Evolutionary conservation across 106 monocot species (phyloP).

Genomic region (Gastrodia elata): DNA sequence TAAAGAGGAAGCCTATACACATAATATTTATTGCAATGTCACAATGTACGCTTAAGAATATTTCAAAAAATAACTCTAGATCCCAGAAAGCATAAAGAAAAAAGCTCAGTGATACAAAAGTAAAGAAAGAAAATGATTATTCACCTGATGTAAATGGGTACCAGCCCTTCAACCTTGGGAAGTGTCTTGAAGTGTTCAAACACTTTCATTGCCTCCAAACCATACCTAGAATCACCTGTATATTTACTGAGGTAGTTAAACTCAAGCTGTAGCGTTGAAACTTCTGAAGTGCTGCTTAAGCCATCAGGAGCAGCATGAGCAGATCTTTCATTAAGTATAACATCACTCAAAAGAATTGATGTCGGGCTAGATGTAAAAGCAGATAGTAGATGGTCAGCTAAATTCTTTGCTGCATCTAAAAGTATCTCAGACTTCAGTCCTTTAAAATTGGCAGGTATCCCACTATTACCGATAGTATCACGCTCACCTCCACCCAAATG

Average conservation of each 20-base stretch:
- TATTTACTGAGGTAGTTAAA: conserved; percentile 83
- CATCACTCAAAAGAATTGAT: conserved; percentile 85
- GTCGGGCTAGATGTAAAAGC: conserved; percentile 90
- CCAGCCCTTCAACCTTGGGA: conserved; percentile 79
- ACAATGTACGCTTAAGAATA: neutral
- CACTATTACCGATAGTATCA: conserved; percentile 4
- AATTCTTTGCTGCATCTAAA: conserved; percentile 46
- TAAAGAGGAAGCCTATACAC: neutral
- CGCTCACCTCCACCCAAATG: conserved; percentile 49
- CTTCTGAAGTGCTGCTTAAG: conserved; percentile 94
- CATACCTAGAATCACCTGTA: conserved; percentile 77
- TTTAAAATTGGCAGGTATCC: conserved; percentile 14
- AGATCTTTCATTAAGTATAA: conserved; percentile 56
- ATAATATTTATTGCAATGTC: neutral
- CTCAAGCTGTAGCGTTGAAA: conserved; percentile 79
- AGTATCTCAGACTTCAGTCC: conserved; percentile 43
- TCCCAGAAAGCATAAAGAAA: neutral
- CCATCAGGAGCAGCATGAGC: conserved; percentile 87
- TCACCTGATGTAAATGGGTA: conserved; percentile 92
- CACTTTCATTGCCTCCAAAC: conserved; percentile 71
- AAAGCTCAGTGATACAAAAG: neutral
- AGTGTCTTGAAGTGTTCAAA: conserved; percentile 71
- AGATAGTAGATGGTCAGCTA: conserved; percentile 62
- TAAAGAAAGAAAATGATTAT: neutral
- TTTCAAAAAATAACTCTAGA: neutral